Evolutionary conservation across 495 filamentous ascomycete species (phyloP), one percentile per base, ranked within the genome.

Genomic region (Xylaria telfairii): DNA sequence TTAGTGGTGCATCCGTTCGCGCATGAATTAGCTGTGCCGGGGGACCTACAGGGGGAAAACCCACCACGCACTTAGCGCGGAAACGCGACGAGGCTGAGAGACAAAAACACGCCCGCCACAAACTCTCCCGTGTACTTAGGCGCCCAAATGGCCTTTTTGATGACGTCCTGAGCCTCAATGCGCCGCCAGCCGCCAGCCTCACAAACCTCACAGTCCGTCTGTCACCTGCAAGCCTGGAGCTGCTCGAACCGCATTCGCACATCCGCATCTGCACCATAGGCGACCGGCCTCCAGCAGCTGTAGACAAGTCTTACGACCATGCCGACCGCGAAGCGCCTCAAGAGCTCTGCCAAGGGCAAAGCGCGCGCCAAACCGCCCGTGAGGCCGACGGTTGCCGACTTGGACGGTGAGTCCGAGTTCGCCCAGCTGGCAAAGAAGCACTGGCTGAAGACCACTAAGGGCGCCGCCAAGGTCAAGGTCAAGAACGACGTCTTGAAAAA

Each of bases 401-500:
- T 95, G 61, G 90, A 92, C 73, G 92, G 91, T 72, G 92, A 95
- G 76, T 92, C 87, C 78, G 87, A 90, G 75, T 97, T 94, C 87
- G 91, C 92, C 75, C 88, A 91, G 75, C 84, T 97, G 69, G 96
- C 96, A 65, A 88, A 90, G 73, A 88, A 91, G 75, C 86, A 96
- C 81, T 99, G 96, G 96, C 84, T 95, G 69, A 90, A 90, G 79
- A 80, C 81, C 5, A 79, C 82, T 12, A 92, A 91, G 77, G 82
- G 85, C 68, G 57, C 81, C 17, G 70, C 77, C 49, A 84, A 83
- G 56, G 82, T 89, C 71, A 96, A 92, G 83, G 91, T 93, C 76
- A 96, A 93, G 84, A 89, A 90, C 46, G 92, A 96, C 70, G 89
- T 95, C 65, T 83, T 98, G 73, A 96, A 97, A 82, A 87, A 87